Base-by-base conservation (phyloP, 495 filamentous ascomycete species). In the Penicillium arizonense region DNA sequence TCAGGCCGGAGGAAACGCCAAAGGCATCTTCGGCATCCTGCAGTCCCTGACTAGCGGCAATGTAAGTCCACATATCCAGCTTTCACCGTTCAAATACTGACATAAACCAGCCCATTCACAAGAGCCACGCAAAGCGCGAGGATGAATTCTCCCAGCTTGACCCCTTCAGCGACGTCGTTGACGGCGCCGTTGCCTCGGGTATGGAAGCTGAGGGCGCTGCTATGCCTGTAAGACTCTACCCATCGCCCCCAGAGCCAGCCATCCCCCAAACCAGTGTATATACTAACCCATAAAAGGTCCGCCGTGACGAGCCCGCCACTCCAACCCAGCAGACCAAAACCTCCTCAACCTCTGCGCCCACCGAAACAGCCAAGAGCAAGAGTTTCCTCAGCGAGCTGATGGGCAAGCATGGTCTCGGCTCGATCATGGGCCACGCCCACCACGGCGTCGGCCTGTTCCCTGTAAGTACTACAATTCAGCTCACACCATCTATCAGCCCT, bases 371-470 rank as follows among this genome's bases (percentile, higher is more conserved):
- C 28, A 30, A 30, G 8, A 5, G 5, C 28, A 30, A 30, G 28
- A 30, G 28, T 30, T 40, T 43, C 9, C 45, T 66, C 12, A 40
- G 30, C 5, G 40, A 48, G 11, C 47, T 66, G 13, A 46, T 56
- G 35, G 44, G 43, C 13, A 36, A 56, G 41, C 26, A 45, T 4
- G 63, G 63, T 4, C 63, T 66, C 1, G 63, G 55, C 24, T 26
- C 20, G 2, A 44, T 66, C 8, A 49, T 61, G 21, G 55, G 55
- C 11, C 55, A 57, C 41, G 20, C 57, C 13, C 34, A 64, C 18
- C 63, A 66, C 50, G 63, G 63, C 26, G 12, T 66, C 44, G 63
- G 63, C 13, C 30, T 66, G 2, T 21, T 63, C 7, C 60, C 60
- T 2, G 63, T 66, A 57, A 6, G 56, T 61, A 3, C 9, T 34